Evolutionary conservation across 1,284 basidiomycete genomes (phyloP).

Genomic region (Paramarasmius palmivorus): DNA sequence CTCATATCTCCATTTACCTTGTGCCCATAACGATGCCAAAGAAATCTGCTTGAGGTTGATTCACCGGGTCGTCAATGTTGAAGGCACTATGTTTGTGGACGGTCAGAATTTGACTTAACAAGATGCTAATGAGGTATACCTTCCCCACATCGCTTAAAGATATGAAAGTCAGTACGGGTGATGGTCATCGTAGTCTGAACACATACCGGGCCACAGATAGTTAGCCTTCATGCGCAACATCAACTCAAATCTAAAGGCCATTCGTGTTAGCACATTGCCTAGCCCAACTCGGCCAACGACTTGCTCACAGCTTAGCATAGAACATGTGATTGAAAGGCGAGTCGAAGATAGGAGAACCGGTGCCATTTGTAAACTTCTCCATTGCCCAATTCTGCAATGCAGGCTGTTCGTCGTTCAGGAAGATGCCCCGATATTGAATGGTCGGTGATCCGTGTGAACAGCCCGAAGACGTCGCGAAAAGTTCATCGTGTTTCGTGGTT

Average conservation of each 20-base stretch:
- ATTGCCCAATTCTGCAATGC: conserved; percentile 61
- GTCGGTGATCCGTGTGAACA: conserved; percentile 11
- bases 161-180: conserved; percentile 1
- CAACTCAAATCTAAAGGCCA: conserved; percentile 54
- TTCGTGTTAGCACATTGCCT: neutral
- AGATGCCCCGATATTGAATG: conserved; percentile 7
- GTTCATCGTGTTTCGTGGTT: conserved; percentile 4
- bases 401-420: conserved; percentile 61
- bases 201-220: conserved; percentile 64
- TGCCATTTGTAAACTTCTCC: conserved; percentile 69
- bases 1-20: conserved; percentile 30
- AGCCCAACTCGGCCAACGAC: neutral
- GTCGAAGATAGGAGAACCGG: conserved; percentile 44
- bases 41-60: conserved; percentile 63
- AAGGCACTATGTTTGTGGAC: conserved; percentile 50
- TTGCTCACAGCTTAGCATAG: conserved; percentile 58
- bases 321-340: conserved; percentile 68
- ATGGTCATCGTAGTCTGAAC: neutral
- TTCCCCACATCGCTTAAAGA: conserved; percentile 43
- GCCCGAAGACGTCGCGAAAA: conserved; percentile 3
- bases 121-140: conserved; percentile 23
- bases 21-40: conserved; percentile 75
- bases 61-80: conserved; percentile 62
- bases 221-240: conserved; percentile 70
- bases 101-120: neutral